Evolutionary conservation across 768 basidiomycete genomes (phyloP).

Genomic region (Amanita molliuscula): DNA sequence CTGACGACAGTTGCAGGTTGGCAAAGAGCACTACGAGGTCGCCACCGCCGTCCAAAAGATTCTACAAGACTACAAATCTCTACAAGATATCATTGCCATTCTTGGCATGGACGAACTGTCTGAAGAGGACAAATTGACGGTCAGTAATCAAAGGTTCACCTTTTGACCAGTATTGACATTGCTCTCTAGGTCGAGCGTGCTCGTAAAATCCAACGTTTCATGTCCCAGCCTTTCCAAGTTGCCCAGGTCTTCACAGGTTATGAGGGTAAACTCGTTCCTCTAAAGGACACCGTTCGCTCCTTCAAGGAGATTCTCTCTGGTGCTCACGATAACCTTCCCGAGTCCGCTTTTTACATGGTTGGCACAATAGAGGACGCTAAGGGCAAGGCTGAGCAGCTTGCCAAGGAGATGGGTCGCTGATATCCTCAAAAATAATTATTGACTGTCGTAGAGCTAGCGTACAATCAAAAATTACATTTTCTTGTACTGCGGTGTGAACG

Average conservation of each 20-base stretch:
- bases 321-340: slow-evolving; percentile 79
- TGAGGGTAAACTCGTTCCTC: slow-evolving; percentile 91
- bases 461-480: slow-evolving; percentile 1
- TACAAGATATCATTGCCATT: slow-evolving; percentile 99
- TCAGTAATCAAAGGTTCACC: slow-evolving; percentile 26
- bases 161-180: neutral
- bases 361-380: slow-evolving; percentile 98
- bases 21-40: slow-evolving; percentile 89
- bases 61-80: slow-evolving; percentile 91
- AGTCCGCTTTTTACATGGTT: slow-evolving; percentile 97
- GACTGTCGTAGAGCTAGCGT: slow-evolving; percentile 7
- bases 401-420: slow-evolving; percentile 80
- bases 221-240: slow-evolving; percentile 99
- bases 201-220: slow-evolving; percentile 98
- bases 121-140: slow-evolving; percentile 98
- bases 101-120: slow-evolving; percentile 99
- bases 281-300: slow-evolving; percentile 93
- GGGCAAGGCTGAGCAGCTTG: slow-evolving; percentile 93
- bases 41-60: slow-evolving; percentile 98
- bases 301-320: slow-evolving; percentile 98
- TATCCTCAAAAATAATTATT: neutral
- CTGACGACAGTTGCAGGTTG: slow-evolving; percentile 37
- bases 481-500: neutral
- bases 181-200: slow-evolving; percentile 85
- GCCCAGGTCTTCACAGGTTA: slow-evolving; percentile 99